Conservation (phyloP, 23 red algal genomes). For the Gracilaria vermiculophylla region DNA sequence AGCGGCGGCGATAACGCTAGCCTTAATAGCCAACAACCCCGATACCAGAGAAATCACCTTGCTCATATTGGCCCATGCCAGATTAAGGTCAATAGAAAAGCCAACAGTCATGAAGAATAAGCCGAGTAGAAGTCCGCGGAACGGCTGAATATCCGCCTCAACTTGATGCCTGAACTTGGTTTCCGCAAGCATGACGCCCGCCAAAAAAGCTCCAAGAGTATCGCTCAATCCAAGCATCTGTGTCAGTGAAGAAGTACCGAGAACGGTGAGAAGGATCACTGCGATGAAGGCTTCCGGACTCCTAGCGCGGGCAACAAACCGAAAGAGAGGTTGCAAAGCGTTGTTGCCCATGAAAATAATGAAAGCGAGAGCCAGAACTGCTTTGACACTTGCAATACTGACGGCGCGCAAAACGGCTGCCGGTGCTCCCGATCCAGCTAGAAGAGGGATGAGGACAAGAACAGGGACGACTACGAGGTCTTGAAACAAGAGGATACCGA, state of each 20-base stretch:
- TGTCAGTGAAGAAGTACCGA: constrained; percentile 88
- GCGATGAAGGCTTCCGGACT: constrained; percentile 96
- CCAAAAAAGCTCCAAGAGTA: constrained; percentile 97
- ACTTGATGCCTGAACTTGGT: constrained; percentile 95
- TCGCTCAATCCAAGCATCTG: constrained; percentile 90
- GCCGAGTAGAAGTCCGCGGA: constrained; percentile 93
- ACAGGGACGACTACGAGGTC: constrained; percentile 97
- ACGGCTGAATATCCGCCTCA: constrained; percentile 97
- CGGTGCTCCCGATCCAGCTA: constrained; percentile 80
- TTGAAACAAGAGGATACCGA: constrained; percentile 97
- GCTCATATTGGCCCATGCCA: constrained; percentile 78
- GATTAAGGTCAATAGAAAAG: constrained; percentile 91
- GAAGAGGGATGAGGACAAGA: constrained; percentile 87
- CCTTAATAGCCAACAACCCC: constrained; percentile 84
- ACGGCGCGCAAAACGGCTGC: constrained; percentile 72
- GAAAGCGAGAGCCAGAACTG: constrained; percentile 65
- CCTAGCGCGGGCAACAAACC: constrained; percentile 77
- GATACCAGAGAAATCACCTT: constrained; percentile 75
- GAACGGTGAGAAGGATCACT: constrained; percentile 89
- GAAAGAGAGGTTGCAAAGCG: constrained; percentile 87
- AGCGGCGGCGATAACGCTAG: constrained; percentile 80
- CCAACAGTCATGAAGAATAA: constrained; percentile 99
- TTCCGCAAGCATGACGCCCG: constrained; percentile 96
- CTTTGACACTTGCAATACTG: constrained; percentile 84
- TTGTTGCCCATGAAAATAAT: constrained; percentile 90